phyloP scores from a whole-genome alignment of 2,329 filamentous ascomycete genomes.

The Dothiorella sarmentorum region DNA sequence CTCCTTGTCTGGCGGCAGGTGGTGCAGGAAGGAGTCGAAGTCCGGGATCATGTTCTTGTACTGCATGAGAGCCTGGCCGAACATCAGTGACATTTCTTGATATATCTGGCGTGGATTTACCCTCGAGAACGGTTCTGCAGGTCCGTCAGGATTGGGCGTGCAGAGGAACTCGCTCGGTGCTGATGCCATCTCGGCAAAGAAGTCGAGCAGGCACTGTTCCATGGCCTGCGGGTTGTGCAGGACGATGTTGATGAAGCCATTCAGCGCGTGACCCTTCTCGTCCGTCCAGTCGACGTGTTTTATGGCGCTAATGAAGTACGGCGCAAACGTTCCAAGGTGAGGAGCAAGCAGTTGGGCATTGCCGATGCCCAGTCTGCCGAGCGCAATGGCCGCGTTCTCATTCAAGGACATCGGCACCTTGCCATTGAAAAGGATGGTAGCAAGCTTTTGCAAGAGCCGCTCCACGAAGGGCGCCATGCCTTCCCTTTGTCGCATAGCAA shows the following conservation, averaged over 20 bases:
- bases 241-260: slow-evolving; percentile 83
- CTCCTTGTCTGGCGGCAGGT: slow-evolving; percentile 44
- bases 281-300: slow-evolving; percentile 81
- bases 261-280: slow-evolving; percentile 90
- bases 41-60: slow-evolving; percentile 56
- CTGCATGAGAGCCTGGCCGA: slow-evolving; percentile 45
- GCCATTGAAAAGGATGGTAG: slow-evolving; percentile 79
- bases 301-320: slow-evolving; percentile 78
- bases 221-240: slow-evolving; percentile 86
- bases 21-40: slow-evolving; percentile 50
- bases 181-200: slow-evolving; percentile 78
- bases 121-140: slow-evolving; percentile 70
- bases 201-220: slow-evolving; percentile 77
- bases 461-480: slow-evolving; percentile 75
- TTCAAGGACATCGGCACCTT: slow-evolving; percentile 81
- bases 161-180: slow-evolving; percentile 58
- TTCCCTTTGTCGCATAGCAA: slow-evolving; percentile 71
- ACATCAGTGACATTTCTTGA: not conserved
- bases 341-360: slow-evolving; percentile 74
- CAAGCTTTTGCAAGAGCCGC: slow-evolving; percentile 70
- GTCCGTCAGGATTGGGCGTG: slow-evolving; percentile 56
- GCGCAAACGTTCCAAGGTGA: slow-evolving; percentile 74
- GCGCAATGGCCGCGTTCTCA: slow-evolving; percentile 91
- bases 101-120: slow-evolving; percentile 47
- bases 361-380: slow-evolving; percentile 80